Evolutionary conservation across 176 grass and related monocot genomes (phyloP), one percentile per base, ranked within the genome.

Genomic region (Raddia distichophylla): DNA sequence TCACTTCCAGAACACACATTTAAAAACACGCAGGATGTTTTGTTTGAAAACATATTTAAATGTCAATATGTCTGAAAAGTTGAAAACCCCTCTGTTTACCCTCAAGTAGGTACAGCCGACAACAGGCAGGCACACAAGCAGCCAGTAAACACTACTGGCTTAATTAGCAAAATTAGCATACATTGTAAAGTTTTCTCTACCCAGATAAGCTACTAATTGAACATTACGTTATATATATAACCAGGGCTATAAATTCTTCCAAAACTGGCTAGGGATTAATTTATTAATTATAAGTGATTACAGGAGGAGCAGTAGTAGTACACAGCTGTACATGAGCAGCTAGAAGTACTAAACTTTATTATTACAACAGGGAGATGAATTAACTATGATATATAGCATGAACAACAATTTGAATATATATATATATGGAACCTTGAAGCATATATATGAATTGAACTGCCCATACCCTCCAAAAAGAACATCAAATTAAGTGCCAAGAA

Each of bases 381-480:
- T 44, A 49, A 66, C 73, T 86, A 82, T 89, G 60, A 79, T 77
- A 85, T 67, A 54, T 82, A 67, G 65, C 83, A 82, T 72, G 32
- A 81, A 73, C 64, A 77, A 42, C 5, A 82, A 57, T 22, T 75
- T 70, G 37, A 40, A 40, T 40, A 80, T 73, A 80, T 88, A 80
- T 88, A 67, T 74, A 76, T 61, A 75, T 49, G 45, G 62, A 42
- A 74, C 27, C 40, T 86, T 86, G 34, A 69, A 63, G 16, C 51
- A 46, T 61, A 82, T 82, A 82, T 71, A 77, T 68, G 71, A 67
- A 85, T 46, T 53, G 87, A 89, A 40, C 44, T 58, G 18, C 64
- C 46, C 78, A 82, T 82, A 62, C 46, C 78, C 67, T 63, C 22
- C 37, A 13, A 80, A 87, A 73, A 66, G 52, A 84, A 63, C 69